Percentiles rank a stretch among this genome's conserved stretches.
Conservation (phyloP, 306 rosid species). For the Hippophae rhamnoides region DNA sequence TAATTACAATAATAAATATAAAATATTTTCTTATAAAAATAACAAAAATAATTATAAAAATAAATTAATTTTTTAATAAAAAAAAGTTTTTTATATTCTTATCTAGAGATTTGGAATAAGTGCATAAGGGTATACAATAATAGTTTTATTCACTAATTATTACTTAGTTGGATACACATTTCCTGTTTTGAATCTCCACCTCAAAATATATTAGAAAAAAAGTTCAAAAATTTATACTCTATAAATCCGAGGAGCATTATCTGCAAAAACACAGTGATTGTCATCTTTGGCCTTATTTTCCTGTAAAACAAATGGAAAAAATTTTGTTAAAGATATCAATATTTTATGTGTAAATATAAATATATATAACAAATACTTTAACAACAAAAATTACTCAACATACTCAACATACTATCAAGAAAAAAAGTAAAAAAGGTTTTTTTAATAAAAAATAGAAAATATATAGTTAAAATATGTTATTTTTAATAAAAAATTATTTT, state of each 20-base stretch:
- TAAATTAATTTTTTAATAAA: no score
- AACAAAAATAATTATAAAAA: no score
- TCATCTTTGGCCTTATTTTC: slow-evolving; percentile 67
- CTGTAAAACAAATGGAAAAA: slow-evolving; percentile 22
- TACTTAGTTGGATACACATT: not conserved
- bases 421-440: not conserved
- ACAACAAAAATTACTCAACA: not conserved
- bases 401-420: not conserved
- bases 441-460: no score
- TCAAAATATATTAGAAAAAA: not conserved
- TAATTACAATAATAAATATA: no score
- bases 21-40: no score
- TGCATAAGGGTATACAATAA: no score
- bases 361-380: no score
- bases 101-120: no score
- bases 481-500: no score
- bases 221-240: slow-evolving; percentile 40
- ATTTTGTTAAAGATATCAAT: not conserved
- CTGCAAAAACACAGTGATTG: slow-evolving; percentile 36
- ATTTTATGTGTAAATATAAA: not conserved
- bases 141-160: not conserved
- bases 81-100: no score
- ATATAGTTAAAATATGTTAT: no score
- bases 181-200: not conserved
- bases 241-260: slow-evolving; percentile 52